phyloP scores from a whole-genome alignment of 768 basidiomycete genomes.

The Pisolithus tinctorius region DNA sequence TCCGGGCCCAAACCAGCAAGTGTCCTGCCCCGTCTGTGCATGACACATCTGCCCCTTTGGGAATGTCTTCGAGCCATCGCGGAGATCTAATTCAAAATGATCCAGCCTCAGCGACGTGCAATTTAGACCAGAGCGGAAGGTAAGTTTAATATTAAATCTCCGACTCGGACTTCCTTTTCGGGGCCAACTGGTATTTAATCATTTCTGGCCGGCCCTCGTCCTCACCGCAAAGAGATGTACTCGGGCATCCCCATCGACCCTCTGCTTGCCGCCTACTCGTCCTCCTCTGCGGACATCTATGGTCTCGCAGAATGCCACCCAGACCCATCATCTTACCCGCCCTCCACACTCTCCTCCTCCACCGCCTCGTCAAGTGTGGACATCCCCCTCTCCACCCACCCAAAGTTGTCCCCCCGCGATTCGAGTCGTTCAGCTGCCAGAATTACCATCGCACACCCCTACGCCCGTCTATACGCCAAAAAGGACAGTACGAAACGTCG shows the following conservation, averaged over 20 bases:
- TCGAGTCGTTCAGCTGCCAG: conserved; percentile 7
- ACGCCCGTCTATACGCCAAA: conserved; percentile 62
- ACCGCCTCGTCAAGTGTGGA: neutral
- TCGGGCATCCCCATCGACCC: neutral
- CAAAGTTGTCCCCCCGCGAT: conserved; percentile 11
- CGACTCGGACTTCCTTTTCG: neutral
- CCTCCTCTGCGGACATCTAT: neutral
- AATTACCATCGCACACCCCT: conserved; percentile 51
- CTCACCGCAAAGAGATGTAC: too few species aligned
- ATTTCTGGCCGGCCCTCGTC: neutral
- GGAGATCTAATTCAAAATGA: too few species aligned
- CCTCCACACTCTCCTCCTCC: conserved; percentile 3
- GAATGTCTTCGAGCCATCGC: neutral
- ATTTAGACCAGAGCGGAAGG: too few species aligned
- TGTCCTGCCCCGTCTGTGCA: too few species aligned
- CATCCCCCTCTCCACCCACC: neutral
- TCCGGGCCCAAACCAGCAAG: too few species aligned
- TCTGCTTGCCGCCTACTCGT: neutral
- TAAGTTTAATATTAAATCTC: too few species aligned
- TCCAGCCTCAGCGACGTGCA: too few species aligned
- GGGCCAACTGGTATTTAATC: neutral
- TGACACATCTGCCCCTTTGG: neutral
- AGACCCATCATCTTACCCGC: neutral
- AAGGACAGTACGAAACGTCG: conserved; percentile 59
- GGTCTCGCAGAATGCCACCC: neutral